Conservation (phyloP, 1,284 basidiomycete genomes). For the Rhodotorula sp. region DNA sequence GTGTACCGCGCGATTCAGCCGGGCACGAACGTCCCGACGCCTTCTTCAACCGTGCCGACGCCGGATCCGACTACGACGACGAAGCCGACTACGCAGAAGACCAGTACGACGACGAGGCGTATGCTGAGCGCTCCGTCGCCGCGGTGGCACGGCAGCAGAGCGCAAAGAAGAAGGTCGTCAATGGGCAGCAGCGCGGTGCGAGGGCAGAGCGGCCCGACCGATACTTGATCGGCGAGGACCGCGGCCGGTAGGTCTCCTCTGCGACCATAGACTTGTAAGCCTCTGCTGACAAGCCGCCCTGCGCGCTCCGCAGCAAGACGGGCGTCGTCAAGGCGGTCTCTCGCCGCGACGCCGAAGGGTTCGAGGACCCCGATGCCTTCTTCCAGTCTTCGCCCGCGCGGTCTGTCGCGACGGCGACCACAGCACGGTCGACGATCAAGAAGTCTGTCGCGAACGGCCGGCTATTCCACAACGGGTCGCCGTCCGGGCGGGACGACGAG, state of each 20-base stretch:
- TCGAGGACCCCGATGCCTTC: conserved; percentile 75
- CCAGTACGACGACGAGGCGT: not conserved
- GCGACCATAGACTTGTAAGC: not conserved
- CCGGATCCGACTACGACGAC: conserved; percentile 1
- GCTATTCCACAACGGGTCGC: not conserved
- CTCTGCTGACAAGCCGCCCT: not conserved
- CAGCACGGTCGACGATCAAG: conserved; percentile 6
- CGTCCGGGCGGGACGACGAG: conserved; percentile 28
- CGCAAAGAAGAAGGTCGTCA: conserved; percentile 10
- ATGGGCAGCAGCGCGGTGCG: not conserved
- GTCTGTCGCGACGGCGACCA: conserved; percentile 5
- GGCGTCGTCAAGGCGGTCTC: conserved; percentile 45
- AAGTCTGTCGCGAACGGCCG: not conserved
- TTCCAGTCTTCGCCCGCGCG: conserved; percentile 53
- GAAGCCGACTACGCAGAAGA: not conserved
- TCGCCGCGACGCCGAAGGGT: conserved; percentile 69
- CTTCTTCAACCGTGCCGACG: conserved; percentile 38
- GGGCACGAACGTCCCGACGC: conserved; percentile 41
- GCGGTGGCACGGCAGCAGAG: not conserved
- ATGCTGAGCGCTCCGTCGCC: not conserved
- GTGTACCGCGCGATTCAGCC: conserved; percentile 37
- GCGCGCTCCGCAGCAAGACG: conserved; percentile 27
- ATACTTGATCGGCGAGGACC: conserved; percentile 29
- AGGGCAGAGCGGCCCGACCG: conserved; percentile 30
- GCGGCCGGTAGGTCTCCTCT: conserved; percentile 27